These are phyloP conservation scores for Fraxinus anomala DNA, from an alignment of 257 asterid species.

Conservation along the genomic window DNA sequence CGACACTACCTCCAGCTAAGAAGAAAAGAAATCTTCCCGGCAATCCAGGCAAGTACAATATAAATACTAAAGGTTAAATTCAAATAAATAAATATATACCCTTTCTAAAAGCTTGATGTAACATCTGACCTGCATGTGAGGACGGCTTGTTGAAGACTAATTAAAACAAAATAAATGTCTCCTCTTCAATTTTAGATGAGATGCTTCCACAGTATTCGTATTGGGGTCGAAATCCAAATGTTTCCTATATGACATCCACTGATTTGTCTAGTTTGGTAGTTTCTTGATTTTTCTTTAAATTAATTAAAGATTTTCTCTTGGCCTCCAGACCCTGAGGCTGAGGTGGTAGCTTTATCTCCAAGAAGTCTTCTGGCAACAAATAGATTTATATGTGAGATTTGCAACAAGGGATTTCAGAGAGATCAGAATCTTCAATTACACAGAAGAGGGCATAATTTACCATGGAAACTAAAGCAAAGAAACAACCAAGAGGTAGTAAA, in stretches of 20 bases:
- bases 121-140: neutral
- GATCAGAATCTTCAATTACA: slow-evolving; percentile 72
- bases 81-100: neutral
- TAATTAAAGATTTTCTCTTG: neutral
- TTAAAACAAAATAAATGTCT: too few species aligned
- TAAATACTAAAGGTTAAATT: neutral
- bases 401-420: slow-evolving; percentile 74
- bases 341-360: slow-evolving; percentile 69
- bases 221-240: neutral
- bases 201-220: neutral
- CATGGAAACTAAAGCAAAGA: slow-evolving; percentile 78
- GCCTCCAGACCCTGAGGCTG: slow-evolving; percentile 63
- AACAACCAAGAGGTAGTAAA: slow-evolving; percentile 44
- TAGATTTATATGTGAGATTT: slow-evolving; percentile 72
- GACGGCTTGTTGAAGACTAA: neutral
- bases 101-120: too few species aligned
- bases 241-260: neutral
- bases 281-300: neutral
- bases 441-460: slow-evolving; percentile 70
- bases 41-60: slow-evolving; percentile 51
- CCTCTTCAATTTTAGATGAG: neutral
- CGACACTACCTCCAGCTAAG: slow-evolving; percentile 45
- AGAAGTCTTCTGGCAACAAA: slow-evolving; percentile 66
- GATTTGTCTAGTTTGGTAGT: neutral
- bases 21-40: slow-evolving; percentile 76